Evolutionary conservation across 2,329 filamentous ascomycete genomes (phyloP).

Genomic region (Claviceps monticola): DNA sequence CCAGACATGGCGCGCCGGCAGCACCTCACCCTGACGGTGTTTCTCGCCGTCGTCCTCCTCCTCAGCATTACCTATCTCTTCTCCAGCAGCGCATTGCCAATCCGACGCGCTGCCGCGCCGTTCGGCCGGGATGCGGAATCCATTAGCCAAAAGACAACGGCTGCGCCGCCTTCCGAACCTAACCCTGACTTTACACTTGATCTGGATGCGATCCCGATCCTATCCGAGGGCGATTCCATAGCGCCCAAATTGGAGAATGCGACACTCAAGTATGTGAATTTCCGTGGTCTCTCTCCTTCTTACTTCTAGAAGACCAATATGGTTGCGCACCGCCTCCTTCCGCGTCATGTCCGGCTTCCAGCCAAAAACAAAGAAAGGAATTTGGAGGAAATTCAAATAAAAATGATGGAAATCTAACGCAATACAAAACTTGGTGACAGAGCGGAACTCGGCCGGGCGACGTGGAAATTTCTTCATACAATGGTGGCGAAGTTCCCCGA

Average conservation of each 20-base stretch:
- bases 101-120: slow-evolving; percentile 3
- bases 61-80: slow-evolving; percentile 46
- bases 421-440: slow-evolving; percentile 17
- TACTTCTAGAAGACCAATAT: neutral
- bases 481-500: slow-evolving; percentile 59
- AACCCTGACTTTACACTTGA: slow-evolving; percentile 22
- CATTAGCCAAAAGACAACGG: neutral
- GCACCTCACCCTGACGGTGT: slow-evolving; percentile 38
- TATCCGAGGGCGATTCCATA: slow-evolving; percentile 56
- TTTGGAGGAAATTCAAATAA: neutral
- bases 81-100: slow-evolving; percentile 23
- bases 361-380: no score
- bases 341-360: no score
- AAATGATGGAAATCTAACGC: neutral
- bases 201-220: slow-evolving; percentile 28
- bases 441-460: slow-evolving; percentile 51
- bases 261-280: slow-evolving; percentile 50
- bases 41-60: slow-evolving; percentile 41
- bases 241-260: slow-evolving; percentile 73
- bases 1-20: slow-evolving; percentile 36
- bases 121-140: slow-evolving; percentile 4
- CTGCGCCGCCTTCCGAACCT: slow-evolving; percentile 8
- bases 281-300: neutral
- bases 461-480: slow-evolving; percentile 58
- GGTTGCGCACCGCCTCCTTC: neutral